Conservation (phyloP, 2,329 filamentous ascomycete species). For the Pestalotiopsis sp. region DNA sequence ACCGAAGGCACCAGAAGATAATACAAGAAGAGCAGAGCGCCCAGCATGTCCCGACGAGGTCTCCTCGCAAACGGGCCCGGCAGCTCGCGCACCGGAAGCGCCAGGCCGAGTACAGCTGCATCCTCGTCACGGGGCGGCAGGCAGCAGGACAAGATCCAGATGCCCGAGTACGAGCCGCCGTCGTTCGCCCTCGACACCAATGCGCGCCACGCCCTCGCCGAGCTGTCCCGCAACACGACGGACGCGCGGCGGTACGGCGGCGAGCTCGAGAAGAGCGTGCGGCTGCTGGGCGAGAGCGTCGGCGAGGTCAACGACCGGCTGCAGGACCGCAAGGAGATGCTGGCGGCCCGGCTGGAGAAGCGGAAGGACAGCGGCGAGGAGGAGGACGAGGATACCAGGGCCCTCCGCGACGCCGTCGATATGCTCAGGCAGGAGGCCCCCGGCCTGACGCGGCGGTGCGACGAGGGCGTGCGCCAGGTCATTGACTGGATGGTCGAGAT, state of each 20-base stretch:
- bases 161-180: constrained; percentile 55
- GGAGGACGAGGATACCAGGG: constrained; percentile 37
- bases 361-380: constrained; percentile 35
- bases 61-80: constrained; percentile 21
- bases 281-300: constrained; percentile 46
- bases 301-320: constrained; percentile 51
- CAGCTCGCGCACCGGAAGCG: constrained; percentile 16
- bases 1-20: not conserved
- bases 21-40: not conserved
- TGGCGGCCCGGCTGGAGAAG: constrained; percentile 31
- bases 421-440: constrained; percentile 42
- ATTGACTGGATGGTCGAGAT: constrained; percentile 53
- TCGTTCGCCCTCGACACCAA: constrained; percentile 43
- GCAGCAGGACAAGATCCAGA: constrained; percentile 23
- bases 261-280: constrained; percentile 47
- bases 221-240: constrained; percentile 41
- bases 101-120: constrained; percentile 9
- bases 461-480: constrained; percentile 46
- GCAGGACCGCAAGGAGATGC: constrained; percentile 34
- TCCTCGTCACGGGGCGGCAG: not conserved
- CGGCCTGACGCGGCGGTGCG: constrained; percentile 44
- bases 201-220: constrained; percentile 40
- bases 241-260: constrained; percentile 43
- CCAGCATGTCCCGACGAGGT: constrained; percentile 19
- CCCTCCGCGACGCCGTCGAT: constrained; percentile 40